Evolutionary conservation across 1,139 yeast species (phyloP), one percentile per base, ranked within the genome.

Genomic region (Hansenula sp.): DNA sequence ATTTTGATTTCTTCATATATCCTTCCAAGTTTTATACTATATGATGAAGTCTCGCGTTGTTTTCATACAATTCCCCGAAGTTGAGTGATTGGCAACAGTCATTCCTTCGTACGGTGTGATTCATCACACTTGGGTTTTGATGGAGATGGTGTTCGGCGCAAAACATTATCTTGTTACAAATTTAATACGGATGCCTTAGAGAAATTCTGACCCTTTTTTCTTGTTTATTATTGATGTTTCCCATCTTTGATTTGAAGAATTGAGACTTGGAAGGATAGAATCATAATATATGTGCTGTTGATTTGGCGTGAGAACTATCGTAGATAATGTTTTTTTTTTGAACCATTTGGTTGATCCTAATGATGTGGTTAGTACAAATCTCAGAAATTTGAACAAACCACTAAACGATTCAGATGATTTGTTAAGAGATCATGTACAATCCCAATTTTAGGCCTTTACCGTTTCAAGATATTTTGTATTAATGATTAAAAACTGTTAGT

Each of bases 1-100:
- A 16, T 38, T 45, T 40, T 34, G 38, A 15, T 39, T 40, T 50
- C 58, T 43, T 46, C 35, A 52, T 57, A 53, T 46, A 52, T 55
- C 61, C 61, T 57, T 57, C 61, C 61, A 56, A 57, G 61, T 57
- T 57, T 57, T 54, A 56, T 47, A 55, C 58, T 53, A 50, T 45
- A 55, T 57, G 61, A 57, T 57, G 61, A 57, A 57, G 44, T 55
- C 61, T 56, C 58, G 59, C 57, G 59, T 54, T 48, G 39, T 42
- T 4, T 30, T 38, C 53, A 39, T 47, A 54, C 56, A 52, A 51
- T 54, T 53, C 56, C 38, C 38, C 31, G 18, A 18, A 31, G 38
- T 36, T 36, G 38, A 36, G 38, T 36, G 33, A 28, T n/a, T 36
- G 38, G 38, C 15, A 28, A 28, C 24, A 18, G 25, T 25, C 5